Evolutionary conservation across 345 rosid species (phyloP), one percentile per base, ranked within the genome.

Genomic region (Litchi chinensis): DNA sequence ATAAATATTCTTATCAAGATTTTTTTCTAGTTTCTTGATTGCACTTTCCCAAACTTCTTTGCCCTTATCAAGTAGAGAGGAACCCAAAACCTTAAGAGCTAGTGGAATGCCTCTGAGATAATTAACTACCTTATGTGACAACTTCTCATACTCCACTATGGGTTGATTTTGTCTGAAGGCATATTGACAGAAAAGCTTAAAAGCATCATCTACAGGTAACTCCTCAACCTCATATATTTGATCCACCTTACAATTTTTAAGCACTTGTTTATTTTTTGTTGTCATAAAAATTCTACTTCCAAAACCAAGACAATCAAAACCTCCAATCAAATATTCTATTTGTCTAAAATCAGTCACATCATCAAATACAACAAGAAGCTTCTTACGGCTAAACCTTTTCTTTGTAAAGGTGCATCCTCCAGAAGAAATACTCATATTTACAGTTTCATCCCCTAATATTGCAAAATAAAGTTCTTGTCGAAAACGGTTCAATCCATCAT

Each of bases 51-150:
- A 85, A 37, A 77, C 68, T 11, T 46, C 52, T 46, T 46, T 5
- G 8, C 52, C 52, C 52, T 46, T 46, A 11, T 46, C 52, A 46
- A 46, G 12, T 46, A 46, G 52, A 46, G 52, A 46, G 52, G 52
- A 46, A 46, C 52, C 52, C 12, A 46, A 7, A 11, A 46, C 52
- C 5, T 46, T 46, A 54, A 89, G 86, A 41, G 87, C 89, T 56
- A 89, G 74, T 39, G 88, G 92, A 54, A 83, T 68, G 0, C 92
- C 90, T 19, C 83, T 37, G 28, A 85, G 87, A 52, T 85, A 82
- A 68, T 68, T 64, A 5, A 82, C 70, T 46, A 84, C 81, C 56
- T 22, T 67, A 18, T 82, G 75, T 8, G 89, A 75, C 63, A 86
- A 66, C 28, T 67, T 19, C 18, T 62, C 28, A 59, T 44, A 81